phyloP scores from a whole-genome alignment of 179 eudicot species.

The Pouteria campechiana region DNA sequence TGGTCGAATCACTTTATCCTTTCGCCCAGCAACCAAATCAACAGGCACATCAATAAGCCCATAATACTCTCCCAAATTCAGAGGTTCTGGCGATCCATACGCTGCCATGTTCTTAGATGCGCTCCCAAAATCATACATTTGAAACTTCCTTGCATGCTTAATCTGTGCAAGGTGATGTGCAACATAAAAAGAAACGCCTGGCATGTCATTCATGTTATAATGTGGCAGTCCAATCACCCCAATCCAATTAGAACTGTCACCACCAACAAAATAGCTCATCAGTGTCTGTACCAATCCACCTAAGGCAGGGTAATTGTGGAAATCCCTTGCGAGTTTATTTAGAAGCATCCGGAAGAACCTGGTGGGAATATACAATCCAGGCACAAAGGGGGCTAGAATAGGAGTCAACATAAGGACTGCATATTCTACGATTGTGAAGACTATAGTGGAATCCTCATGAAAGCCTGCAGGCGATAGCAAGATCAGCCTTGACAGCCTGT shows the following conservation, averaged over 20 bases:
- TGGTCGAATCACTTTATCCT: constrained; percentile 74
- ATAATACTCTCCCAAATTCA: constrained; percentile 65
- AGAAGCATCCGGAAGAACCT: constrained; percentile 87
- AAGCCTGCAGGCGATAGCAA: constrained; percentile 92
- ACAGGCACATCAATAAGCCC: constrained; percentile 77
- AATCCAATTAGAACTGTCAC: constrained; percentile 95
- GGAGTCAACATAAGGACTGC: constrained; percentile 52
- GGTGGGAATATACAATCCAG: constrained; percentile 87
- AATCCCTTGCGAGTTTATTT: constrained; percentile 83
- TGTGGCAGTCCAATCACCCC: constrained; percentile 87
- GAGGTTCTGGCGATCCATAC: constrained; percentile 74
- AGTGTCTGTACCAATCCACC: constrained; percentile 94
- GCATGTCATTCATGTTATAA: constrained; percentile 97
- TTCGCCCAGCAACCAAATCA: constrained; percentile 83
- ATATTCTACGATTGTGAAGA: constrained; percentile 47
- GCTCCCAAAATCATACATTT: constrained; percentile 86
- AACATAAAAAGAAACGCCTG: constrained; percentile 74
- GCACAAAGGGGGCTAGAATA: constrained; percentile 50
- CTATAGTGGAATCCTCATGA: constrained; percentile 60
- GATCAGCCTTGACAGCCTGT: constrained; percentile 71
- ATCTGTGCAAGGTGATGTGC: constrained; percentile 90
- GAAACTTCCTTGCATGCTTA: constrained; percentile 52
- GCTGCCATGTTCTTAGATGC: constrained; percentile 45
- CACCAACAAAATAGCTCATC: constrained; percentile 83
- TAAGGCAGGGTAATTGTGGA: constrained; percentile 87